Conservation (phyloP, 108 stramenopile genomes). For the Skeletonema costatum region DNA sequence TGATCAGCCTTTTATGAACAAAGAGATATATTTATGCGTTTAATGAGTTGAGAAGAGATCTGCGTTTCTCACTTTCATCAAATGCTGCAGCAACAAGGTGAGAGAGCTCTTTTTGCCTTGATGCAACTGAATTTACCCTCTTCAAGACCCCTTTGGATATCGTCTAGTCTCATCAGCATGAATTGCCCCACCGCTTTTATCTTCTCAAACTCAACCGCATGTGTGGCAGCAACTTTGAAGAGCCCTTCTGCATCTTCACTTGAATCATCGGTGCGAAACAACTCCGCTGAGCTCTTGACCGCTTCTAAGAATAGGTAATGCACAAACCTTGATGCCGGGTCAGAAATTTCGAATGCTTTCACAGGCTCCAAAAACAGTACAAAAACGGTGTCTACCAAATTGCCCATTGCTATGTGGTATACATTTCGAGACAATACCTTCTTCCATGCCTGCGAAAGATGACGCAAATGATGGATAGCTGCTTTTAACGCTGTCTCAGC, state of each 20-base stretch:
- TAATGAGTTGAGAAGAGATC: constrained; percentile 34
- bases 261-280: constrained; percentile 17
- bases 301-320: constrained; percentile 64
- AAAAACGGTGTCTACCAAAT: constrained; percentile 70
- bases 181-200: constrained; percentile 65
- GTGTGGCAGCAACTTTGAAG: constrained; percentile 27
- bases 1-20: no score
- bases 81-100: constrained; percentile 61
- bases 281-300: constrained; percentile 27
- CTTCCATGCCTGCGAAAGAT: constrained; percentile 74
- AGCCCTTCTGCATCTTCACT: constrained; percentile 14
- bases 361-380: constrained; percentile 64
- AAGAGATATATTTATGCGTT: not conserved
- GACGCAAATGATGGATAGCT: constrained; percentile 71
- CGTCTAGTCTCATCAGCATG: constrained; percentile 63
- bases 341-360: constrained; percentile 55
- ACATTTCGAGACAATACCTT: constrained; percentile 59
- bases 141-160: constrained; percentile 60
- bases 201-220: constrained; percentile 50
- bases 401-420: constrained; percentile 66
- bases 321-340: constrained; percentile 67
- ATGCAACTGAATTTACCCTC: constrained; percentile 70
- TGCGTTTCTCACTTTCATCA: constrained; percentile 47
- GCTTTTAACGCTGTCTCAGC: constrained; percentile 80
- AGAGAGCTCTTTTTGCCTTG: constrained; percentile 64